phyloP scores from a whole-genome alignment of 75 land plant species.

The Pinus tabuliformis region DNA sequence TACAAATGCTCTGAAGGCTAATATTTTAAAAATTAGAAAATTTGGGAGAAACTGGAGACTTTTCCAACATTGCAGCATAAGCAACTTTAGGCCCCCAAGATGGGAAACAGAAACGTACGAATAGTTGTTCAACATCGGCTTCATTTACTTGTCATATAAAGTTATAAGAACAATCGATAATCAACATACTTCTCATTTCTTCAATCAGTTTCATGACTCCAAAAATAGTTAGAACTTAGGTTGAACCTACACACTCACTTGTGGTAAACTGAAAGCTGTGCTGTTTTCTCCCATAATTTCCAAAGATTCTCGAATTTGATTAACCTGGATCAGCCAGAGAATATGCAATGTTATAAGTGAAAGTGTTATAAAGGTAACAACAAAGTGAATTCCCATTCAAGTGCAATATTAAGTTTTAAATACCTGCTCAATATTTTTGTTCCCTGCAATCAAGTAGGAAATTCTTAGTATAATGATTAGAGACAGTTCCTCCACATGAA shows the following conservation, averaged over 20 bases:
- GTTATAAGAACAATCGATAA: background rate
- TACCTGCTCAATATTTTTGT: slow-evolving; percentile 83
- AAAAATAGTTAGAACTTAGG: background rate
- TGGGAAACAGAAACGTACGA: too few relatives aligned
- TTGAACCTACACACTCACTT: slow-evolving; percentile 30
- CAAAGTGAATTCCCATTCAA: background rate
- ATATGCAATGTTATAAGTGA: background rate
- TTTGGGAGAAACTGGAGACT: too few relatives aligned
- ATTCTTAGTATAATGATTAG: slow-evolving; percentile 7
- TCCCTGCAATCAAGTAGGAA: slow-evolving; percentile 40
- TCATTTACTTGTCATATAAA: too few relatives aligned
- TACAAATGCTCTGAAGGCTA: too few relatives aligned
- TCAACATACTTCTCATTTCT: background rate
- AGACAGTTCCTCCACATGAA: background rate
- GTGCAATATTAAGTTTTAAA: background rate
- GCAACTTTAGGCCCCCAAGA: too few relatives aligned
- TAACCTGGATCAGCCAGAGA: slow-evolving; percentile 46
- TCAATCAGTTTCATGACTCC: background rate
- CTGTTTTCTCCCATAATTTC: slow-evolving; percentile 83
- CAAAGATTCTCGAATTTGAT: slow-evolving; percentile 76
- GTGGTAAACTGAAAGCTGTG: slow-evolving; percentile 88
- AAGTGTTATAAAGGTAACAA: background rate
- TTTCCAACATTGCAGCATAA: too few relatives aligned
- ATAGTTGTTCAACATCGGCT: too few relatives aligned
- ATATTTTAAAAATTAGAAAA: too few relatives aligned